Conservation (phyloP, 305 asterid genomes). For the Vinca major region DNA sequence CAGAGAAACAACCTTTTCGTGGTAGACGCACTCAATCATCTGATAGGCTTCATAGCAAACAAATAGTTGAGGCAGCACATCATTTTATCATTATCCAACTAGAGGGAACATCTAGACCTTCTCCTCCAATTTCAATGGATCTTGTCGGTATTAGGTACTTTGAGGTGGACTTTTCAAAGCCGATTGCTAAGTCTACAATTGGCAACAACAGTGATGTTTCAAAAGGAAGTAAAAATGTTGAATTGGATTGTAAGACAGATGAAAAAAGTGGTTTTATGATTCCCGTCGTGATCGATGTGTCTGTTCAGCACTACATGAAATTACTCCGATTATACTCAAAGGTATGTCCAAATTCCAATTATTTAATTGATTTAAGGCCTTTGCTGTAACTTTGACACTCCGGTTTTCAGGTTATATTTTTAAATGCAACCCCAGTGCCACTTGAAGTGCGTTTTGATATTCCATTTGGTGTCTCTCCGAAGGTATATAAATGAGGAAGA, state of each 20-base stretch:
- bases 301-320: constrained; percentile 74
- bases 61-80: constrained; percentile 56
- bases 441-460: constrained; percentile 94
- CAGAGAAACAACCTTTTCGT: constrained; percentile 58
- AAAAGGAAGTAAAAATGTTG: constrained; percentile 30
- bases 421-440: constrained; percentile 66
- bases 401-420: constrained; percentile 67
- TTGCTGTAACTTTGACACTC: background rate
- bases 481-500: constrained; percentile 33
- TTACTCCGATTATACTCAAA: constrained; percentile 80
- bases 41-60: constrained; percentile 56
- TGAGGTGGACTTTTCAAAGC: constrained; percentile 73
- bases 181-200: constrained; percentile 45
- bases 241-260: constrained; percentile 34
- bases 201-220: constrained; percentile 29
- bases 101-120: constrained; percentile 76
- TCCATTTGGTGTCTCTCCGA: constrained; percentile 92
- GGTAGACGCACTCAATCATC: constrained; percentile 56
- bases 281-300: constrained; percentile 93
- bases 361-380: background rate
- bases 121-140: constrained; percentile 89
- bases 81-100: constrained; percentile 70
- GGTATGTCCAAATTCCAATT: constrained; percentile 35
- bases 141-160: constrained; percentile 92
- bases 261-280: constrained; percentile 49